Percentiles rank a stretch among this genome's conserved stretches.
These are phyloP conservation scores for Populus hybrid DNA, from an alignment of 441 rosid species.

Conservation along the genomic window DNA sequence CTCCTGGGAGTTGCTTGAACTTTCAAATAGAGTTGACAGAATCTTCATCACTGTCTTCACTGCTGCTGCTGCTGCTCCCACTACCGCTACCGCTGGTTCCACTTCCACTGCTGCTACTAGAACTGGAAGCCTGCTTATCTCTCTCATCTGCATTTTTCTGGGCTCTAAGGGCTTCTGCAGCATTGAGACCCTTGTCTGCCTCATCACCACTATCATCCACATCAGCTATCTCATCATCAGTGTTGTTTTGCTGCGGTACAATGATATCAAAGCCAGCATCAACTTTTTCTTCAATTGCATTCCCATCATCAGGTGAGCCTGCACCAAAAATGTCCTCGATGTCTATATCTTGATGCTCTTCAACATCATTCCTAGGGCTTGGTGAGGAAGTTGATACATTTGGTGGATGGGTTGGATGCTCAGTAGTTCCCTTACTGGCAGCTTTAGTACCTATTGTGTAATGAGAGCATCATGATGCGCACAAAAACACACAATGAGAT, in stretches of 20 bases:
- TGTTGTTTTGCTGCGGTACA: slow-evolving; percentile 35
- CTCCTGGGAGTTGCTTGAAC: background rate
- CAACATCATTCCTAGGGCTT: slow-evolving; percentile 41
- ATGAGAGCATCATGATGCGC: background rate
- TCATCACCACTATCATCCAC: slow-evolving; percentile 74
- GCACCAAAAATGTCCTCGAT: slow-evolving; percentile 62
- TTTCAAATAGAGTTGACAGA: slow-evolving; percentile 57
- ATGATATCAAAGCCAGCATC: slow-evolving; percentile 28
- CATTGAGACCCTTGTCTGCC: slow-evolving; percentile 65
- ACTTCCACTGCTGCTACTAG: slow-evolving; percentile 65
- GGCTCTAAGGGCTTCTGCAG: slow-evolving; percentile 87
- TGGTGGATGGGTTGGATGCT: slow-evolving; percentile 27
- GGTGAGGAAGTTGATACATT: slow-evolving; percentile 32
- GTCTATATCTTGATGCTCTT: slow-evolving; percentile 63
- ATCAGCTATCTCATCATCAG: slow-evolving; percentile 84
- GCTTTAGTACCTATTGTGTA: slow-evolving; percentile 29
- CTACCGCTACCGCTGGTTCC: slow-evolving; percentile 57
- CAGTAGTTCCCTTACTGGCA: slow-evolving; percentile 28
- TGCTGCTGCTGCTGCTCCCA: slow-evolving; percentile 51
- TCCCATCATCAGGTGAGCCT: slow-evolving; percentile 43
- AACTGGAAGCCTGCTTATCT: slow-evolving; percentile 40
- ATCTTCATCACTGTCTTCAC: slow-evolving; percentile 68
- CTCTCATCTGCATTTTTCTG: slow-evolving; percentile 61
- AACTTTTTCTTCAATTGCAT: slow-evolving; percentile 28
- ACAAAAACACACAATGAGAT: background rate